Evolutionary conservation across 768 basidiomycete species (phyloP).

Genomic region (Strobilomyces dryophilus): DNA sequence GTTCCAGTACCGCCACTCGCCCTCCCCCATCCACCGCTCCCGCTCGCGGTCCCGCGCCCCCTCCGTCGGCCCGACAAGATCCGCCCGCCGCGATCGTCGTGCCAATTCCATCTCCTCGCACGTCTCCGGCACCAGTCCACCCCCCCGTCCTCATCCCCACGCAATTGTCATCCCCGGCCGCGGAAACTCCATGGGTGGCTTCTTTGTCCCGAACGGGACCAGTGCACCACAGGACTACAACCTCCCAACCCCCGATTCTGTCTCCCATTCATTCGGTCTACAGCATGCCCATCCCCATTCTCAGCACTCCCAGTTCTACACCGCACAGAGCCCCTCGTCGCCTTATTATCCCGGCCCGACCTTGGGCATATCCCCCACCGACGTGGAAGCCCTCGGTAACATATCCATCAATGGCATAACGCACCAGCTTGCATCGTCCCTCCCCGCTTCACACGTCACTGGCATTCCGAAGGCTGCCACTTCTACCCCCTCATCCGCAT

Average conservation of each 20-base stretch:
- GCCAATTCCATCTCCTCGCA: constrained; percentile 57
- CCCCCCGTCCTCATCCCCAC: constrained; percentile 47
- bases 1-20: constrained; percentile 24
- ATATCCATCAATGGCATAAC: constrained; percentile 17
- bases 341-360: constrained; percentile 26
- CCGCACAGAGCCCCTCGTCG: constrained; percentile 28
- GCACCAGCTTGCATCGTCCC: constrained; percentile 21
- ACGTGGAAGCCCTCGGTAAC: constrained; percentile 21
- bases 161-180: constrained; percentile 67
- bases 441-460: constrained; percentile 11
- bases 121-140: constrained; percentile 49
- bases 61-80: constrained; percentile 50
- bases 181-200: constrained; percentile 28
- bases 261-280: constrained; percentile 31
- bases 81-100: constrained; percentile 46
- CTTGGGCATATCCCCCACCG: constrained; percentile 26
- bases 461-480: constrained; percentile 12
- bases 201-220: constrained; percentile 27
- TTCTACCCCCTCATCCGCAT: constrained; percentile 1
- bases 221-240: constrained; percentile 36
- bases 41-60: constrained; percentile 38
- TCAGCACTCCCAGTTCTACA: constrained; percentile 20
- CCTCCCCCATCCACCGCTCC: constrained; percentile 38
- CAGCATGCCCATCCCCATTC: constrained; percentile 29
- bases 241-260: constrained; percentile 40